Conservation (phyloP, 2,329 filamentous ascomycete genomes). For the Talaromyces verruculosus region DNA sequence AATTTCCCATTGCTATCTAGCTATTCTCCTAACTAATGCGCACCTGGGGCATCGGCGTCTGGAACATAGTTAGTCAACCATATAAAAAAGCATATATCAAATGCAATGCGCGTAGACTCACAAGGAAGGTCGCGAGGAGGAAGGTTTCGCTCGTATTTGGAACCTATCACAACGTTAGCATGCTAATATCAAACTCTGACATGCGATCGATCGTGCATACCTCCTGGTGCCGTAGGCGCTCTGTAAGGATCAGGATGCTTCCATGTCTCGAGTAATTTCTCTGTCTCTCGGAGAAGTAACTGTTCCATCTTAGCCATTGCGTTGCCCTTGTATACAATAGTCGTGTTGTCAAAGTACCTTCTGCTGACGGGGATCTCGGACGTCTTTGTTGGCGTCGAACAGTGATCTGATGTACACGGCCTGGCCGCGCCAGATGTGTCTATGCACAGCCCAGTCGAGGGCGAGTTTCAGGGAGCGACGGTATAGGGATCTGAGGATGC, state of each 20-base stretch:
- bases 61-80: conserved; percentile 38
- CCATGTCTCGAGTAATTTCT: conserved; percentile 85
- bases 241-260: conserved; percentile 96
- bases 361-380: conserved; percentile 81
- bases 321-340: not conserved
- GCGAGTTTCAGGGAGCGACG: conserved; percentile 89
- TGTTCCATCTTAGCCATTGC: conserved; percentile 40
- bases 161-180: conserved; percentile 57
- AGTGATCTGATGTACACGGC: conserved; percentile 92
- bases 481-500: conserved; percentile 66
- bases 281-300: conserved; percentile 83
- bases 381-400: conserved; percentile 87
- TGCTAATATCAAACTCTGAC: not conserved
- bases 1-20: conserved; percentile 6
- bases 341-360: conserved; percentile 57
- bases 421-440: conserved; percentile 91
- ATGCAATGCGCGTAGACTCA: conserved; percentile 41
- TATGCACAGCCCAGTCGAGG: conserved; percentile 92
- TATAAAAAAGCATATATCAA: not conserved
- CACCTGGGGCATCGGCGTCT: conserved; percentile 30
- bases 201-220: conserved; percentile 51
- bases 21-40: conserved; percentile 25
- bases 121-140: conserved; percentile 76
- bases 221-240: conserved; percentile 87
- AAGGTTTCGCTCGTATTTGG: conserved; percentile 94